phyloP scores from a whole-genome alignment of 73 alveolate genomes.

The Uronychia setigera region DNA sequence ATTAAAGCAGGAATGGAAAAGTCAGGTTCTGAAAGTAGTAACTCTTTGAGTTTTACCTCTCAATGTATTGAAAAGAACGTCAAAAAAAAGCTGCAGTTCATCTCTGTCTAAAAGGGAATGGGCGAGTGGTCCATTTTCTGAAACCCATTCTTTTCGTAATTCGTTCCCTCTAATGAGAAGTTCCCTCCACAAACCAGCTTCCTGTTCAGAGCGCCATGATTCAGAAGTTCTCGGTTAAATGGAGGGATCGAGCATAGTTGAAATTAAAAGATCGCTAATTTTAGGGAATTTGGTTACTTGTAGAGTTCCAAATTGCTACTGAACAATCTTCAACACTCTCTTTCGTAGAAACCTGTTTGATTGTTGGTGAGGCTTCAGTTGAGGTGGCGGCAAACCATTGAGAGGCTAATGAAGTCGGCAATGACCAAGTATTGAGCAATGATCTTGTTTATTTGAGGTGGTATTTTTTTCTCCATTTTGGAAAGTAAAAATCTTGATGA shows the following conservation, averaged over 20 bases:
- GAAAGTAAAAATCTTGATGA: too few relatives aligned
- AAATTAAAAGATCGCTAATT: not conserved
- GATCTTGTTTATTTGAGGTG: too few relatives aligned
- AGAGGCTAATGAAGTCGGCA: too few relatives aligned
- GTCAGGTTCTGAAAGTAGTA: conserved; percentile 3
- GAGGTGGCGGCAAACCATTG: too few relatives aligned
- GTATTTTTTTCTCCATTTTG: too few relatives aligned
- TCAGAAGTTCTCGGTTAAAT: not conserved
- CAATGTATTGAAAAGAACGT: not conserved
- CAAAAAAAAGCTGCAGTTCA: conserved; percentile 11
- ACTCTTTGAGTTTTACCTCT: not conserved
- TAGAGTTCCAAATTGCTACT: not conserved
- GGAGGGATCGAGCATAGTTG: not conserved
- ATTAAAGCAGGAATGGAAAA: conserved; percentile 19
- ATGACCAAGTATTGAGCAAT: too few relatives aligned
- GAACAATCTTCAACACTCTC: not conserved
- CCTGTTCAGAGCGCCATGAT: not conserved
- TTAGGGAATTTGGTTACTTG: not conserved
- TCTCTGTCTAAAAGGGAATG: conserved; percentile 3
- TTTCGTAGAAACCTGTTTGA: not conserved
- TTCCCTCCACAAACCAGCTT: conserved; percentile 6
- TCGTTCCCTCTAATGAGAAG: conserved; percentile 3
- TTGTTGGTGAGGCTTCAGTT: too few relatives aligned
- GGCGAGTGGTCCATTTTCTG: not conserved
- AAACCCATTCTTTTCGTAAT: conserved; percentile 13